phyloP scores from a whole-genome alignment of 2,329 filamentous ascomycete genomes.

The Penicillium polonicum region DNA sequence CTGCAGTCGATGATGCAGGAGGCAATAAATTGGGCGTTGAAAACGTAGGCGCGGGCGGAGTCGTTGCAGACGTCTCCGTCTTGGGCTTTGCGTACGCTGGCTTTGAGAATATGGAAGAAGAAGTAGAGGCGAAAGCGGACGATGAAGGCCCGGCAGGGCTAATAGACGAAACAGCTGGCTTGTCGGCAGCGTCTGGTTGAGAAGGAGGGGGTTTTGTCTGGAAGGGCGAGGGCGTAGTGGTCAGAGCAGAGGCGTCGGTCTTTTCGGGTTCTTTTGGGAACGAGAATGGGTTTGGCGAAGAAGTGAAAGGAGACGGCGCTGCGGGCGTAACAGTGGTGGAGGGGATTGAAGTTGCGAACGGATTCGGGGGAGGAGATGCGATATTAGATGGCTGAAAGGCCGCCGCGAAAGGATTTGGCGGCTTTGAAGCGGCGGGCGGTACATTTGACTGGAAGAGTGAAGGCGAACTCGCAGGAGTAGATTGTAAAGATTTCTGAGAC shows the following conservation, averaged over 20 bases:
- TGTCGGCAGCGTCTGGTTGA: neutral
- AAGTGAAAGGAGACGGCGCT: constrained; percentile 3
- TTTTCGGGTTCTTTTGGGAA: constrained; percentile 1
- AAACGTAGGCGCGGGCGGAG: neutral
- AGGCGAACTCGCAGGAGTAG: constrained; percentile 1
- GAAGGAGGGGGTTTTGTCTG: neutral
- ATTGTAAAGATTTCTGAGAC: neutral
- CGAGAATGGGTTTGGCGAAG: constrained; percentile 1
- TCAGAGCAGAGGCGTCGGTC: neutral
- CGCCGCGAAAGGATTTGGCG: constrained; percentile 16
- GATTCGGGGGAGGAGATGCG: neutral
- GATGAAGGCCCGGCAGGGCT: neutral
- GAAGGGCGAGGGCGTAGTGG: neutral
- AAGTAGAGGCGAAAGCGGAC: neutral
- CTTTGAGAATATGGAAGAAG: neutral
- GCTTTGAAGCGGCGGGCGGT: neutral
- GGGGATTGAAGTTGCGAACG: constrained; percentile 3
- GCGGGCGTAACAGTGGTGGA: neutral
- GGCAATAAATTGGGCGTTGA: neutral
- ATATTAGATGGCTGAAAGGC: neutral
- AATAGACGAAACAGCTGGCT: neutral
- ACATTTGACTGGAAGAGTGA: constrained; percentile 7
- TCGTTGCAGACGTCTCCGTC: neutral
- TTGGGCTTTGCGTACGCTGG: neutral
- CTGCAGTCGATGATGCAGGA: neutral